Base-by-base conservation (phyloP, 345 rosid species). In the Camelina laxa region DNA sequence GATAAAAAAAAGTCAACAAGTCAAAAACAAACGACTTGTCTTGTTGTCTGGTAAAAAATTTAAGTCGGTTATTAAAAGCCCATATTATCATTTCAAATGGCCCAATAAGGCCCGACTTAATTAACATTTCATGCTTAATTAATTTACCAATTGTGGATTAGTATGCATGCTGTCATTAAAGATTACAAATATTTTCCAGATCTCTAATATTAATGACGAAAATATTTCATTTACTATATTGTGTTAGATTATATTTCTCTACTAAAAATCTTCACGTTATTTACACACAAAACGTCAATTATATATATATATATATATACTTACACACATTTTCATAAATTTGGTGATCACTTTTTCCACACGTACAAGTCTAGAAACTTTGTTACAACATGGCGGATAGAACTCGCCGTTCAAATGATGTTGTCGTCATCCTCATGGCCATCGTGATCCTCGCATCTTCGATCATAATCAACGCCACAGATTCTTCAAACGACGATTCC, bases 21-120 rank as follows among this genome's bases (percentile, higher is more conserved):
- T 75, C 74, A 60, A 45, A 60, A 64, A n/a, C n/a, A n/a, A 44
- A 59, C 36, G 73, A 66, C 58, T 64, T 56, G 77, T 53, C 19
- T 61, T 22, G 14, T 60, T 60, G 51, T 60, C 38, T n/a, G 60
- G 60, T 71, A 6, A 60, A 6, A 11, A 58, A 6, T 21, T 38
- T 16, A 55, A 42, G 41, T 59, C 58, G 55, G 15, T 1, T 57
- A 10, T 17, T 11, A 13, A 2, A 17, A 38, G 63, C 45, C 63
- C 65, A 61, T 6, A 13, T 44, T 30, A 30, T 2, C 30, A 27
- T 27, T 27, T 13, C 21, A 19, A 7, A 8, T 19, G 31, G 61
- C 69, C 44, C 50, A 56, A 31, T 55, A 31, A 45, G 14, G 49
- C 60, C 59, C n/a, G 64, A 42, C 19, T 9, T 13, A 2, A 3